phyloP scores from a whole-genome alignment of 345 rosid species.

The Rhizophora apiculata region DNA sequence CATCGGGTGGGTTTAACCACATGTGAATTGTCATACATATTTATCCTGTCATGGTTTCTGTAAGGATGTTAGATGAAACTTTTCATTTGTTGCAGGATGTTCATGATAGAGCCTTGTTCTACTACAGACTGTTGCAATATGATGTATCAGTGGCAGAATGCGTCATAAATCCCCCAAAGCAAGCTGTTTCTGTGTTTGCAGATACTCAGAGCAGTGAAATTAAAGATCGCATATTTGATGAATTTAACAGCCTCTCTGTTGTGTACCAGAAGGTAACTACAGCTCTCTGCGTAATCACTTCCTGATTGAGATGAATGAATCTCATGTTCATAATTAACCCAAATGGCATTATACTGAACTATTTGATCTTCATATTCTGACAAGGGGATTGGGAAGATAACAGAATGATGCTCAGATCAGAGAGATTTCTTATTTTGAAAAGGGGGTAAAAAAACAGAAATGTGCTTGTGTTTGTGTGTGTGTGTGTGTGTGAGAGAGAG shows the following conservation, averaged over 20 bases:
- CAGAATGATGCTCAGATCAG: too few species aligned
- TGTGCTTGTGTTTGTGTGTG: too few species aligned
- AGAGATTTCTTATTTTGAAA: too few species aligned
- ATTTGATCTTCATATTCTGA: background rate
- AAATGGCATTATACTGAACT: too few species aligned
- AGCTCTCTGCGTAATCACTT: slow-evolving; percentile 15
- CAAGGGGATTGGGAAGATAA: background rate
- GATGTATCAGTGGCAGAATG: slow-evolving; percentile 73
- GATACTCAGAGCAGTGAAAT: slow-evolving; percentile 96
- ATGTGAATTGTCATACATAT: background rate
- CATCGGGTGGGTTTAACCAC: slow-evolving; percentile 58
- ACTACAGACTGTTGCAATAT: slow-evolving; percentile 82
- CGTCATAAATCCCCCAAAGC: slow-evolving; percentile 93
- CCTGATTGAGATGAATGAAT: slow-evolving; percentile 6
- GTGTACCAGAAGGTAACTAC: slow-evolving; percentile 80
- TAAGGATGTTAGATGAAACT: slow-evolving; percentile 17
- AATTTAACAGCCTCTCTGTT: slow-evolving; percentile 91
- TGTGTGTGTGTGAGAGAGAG: too few species aligned
- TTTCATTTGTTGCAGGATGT: slow-evolving; percentile 66
- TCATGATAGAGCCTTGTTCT: slow-evolving; percentile 97
- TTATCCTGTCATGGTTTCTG: background rate
- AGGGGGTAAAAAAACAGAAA: too few species aligned
- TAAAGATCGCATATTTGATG: slow-evolving; percentile 93
- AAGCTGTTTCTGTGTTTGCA: slow-evolving; percentile 96
- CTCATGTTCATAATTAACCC: background rate